Base-by-base conservation (phyloP, 2,329 filamentous ascomycete genomes). In the Fusarium sp. region DNA sequence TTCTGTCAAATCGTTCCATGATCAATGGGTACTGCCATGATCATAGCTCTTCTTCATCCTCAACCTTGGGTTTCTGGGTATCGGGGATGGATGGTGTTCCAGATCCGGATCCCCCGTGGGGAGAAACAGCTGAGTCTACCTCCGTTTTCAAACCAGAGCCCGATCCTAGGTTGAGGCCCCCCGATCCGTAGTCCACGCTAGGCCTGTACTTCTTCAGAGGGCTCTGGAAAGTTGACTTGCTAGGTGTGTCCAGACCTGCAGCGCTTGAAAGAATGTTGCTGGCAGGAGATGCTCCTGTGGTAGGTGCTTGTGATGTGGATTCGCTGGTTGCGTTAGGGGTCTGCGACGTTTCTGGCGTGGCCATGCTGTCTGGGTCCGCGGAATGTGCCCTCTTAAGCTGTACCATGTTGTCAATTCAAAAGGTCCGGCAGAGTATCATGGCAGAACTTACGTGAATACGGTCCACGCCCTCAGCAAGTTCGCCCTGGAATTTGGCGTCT, bases 341-440 rank as follows among this genome's bases (percentile, higher is more conserved):
- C 75, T 67, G 76, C 67, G 69, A 78, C 76, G 75, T 69, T 41
- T 78, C 75, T 8, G 78, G 74, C 2, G 78, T 78, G 24, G 75
- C 74, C 37, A 74, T 73, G 74, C 83, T 84, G 21, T 91, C 83
- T 13, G 89, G 90, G 50, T 94, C 92, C 38, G 86, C 88, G 12
- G 92, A 94, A 77, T 93, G 92, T 69, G 92, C 91, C 69, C 92
- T 88, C 84, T 95, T 95, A 67, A 95, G 88, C 92, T 94, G 74
- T 74, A 47, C 21, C 8, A 39, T 35, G 52, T 33, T 65, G 69
- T 74, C 26, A 71, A 57, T 39, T 41, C 37, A 43, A 53, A 20
- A 4, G 6, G 21, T 39, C 23, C 35, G 20, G 6, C 23, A 12
- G 16, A 47, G 23, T 23, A 24, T 21, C 28, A 12, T 26, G 8